Conservation (phyloP, 352 stramenopile species). For the Phytophthora podocarpi region DNA sequence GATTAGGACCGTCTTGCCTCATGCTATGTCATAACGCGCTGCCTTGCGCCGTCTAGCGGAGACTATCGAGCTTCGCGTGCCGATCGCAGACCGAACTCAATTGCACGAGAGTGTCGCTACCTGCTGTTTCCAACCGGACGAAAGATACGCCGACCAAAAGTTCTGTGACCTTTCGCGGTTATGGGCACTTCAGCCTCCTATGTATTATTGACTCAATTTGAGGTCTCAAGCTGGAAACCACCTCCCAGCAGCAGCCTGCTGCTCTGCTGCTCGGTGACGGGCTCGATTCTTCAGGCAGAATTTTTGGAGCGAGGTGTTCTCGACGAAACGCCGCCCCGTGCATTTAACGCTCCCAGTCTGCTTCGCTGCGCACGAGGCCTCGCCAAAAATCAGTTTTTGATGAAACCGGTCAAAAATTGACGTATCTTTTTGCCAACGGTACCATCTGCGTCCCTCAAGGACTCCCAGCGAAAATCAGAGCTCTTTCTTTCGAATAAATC, state of each 20-base stretch:
- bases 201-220: not conserved
- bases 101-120: constrained; percentile 24
- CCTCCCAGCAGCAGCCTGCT: too few species aligned
- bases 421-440: constrained; percentile 9
- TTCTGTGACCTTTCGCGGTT: constrained; percentile 17
- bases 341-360: constrained; percentile 3
- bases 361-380: not conserved
- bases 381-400: constrained; percentile 15
- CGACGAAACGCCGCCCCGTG: constrained; percentile 1
- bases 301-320: constrained; percentile 9
- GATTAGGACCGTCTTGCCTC: too few species aligned
- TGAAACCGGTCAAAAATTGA: constrained; percentile 25
- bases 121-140: not conserved
- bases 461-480: constrained; percentile 22
- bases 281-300: too few species aligned
- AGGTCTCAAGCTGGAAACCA: too few species aligned
- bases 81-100: constrained; percentile 7
- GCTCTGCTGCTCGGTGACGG: not conserved
- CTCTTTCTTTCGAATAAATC: constrained; percentile 2
- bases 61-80: not conserved
- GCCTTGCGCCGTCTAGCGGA: not conserved
- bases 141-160: constrained; percentile 5
- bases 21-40: not conserved
- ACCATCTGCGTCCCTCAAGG: too few species aligned
- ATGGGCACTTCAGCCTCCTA: constrained; percentile 3